A percentile compares a stretch with the other conserved stretches of the same genome.
Evolutionary conservation across 2,329 filamentous ascomycete species (phyloP).

Genomic region (Fonsecaea multimorphosa): DNA sequence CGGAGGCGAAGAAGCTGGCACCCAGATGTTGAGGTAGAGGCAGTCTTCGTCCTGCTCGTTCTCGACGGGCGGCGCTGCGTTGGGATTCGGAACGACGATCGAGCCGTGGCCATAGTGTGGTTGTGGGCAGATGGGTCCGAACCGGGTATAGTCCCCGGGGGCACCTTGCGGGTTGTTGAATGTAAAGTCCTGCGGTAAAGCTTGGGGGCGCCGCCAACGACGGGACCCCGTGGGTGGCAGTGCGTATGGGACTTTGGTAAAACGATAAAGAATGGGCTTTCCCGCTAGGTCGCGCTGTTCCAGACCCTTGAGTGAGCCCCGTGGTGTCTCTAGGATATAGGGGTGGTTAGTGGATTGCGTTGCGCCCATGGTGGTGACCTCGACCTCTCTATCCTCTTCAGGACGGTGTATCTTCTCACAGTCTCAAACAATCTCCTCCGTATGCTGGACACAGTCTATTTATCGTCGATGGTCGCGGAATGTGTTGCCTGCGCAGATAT

Average conservation of each 20-base stretch:
- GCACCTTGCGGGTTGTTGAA: conserved; percentile 40
- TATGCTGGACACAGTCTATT: not conserved
- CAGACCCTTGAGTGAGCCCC: conserved; percentile 35
- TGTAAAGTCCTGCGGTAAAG: conserved; percentile 42
- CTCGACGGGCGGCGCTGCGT: conserved; percentile 38
- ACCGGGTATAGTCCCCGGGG: conserved; percentile 49
- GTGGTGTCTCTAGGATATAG: conserved; percentile 35
- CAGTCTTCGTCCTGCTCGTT: conserved; percentile 55
- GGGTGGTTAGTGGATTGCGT: conserved; percentile 34
- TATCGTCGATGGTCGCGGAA: not conserved
- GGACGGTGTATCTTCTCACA: not conserved
- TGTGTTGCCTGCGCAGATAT: not conserved
- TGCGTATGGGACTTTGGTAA: conserved; percentile 50
- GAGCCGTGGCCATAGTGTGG: conserved; percentile 41
- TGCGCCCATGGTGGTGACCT: conserved; percentile 29
- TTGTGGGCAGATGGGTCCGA: conserved; percentile 51
- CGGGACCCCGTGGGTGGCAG: conserved; percentile 47
- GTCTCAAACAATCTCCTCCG: not conserved
- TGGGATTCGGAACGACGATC: conserved; percentile 40
- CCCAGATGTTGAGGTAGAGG: conserved; percentile 58
- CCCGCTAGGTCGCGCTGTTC: conserved; percentile 31
- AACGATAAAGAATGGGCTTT: conserved; percentile 41
- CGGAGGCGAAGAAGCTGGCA: conserved; percentile 44
- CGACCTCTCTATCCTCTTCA: not conserved
- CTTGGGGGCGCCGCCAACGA: conserved; percentile 50